phyloP scores from a whole-genome alignment of 331 rosid genomes.

The Quercus phellos region DNA sequence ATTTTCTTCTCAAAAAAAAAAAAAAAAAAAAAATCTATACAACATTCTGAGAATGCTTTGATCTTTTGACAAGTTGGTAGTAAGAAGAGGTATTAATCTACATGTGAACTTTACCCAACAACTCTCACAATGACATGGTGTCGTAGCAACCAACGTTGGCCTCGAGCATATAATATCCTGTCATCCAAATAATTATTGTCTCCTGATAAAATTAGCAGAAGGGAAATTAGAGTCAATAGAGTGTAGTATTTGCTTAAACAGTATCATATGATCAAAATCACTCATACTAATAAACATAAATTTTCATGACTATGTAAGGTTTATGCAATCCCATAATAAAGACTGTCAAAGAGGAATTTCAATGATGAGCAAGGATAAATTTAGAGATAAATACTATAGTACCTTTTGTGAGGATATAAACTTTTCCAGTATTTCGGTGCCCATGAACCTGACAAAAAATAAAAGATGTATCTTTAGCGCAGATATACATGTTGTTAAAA shows the following conservation, averaged over 20 bases:
- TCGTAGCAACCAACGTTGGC: conserved; percentile 47
- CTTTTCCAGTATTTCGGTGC: conserved; percentile 41
- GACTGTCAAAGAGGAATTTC: neutral
- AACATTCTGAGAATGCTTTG: neutral
- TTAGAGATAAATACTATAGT: neutral
- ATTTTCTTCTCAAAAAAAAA: neutral
- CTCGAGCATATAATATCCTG: conserved; percentile 36
- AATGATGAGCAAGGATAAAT: neutral
- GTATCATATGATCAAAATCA: neutral
- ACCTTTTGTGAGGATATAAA: conserved; percentile 72
- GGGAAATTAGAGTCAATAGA: neutral
- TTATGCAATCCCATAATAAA: neutral
- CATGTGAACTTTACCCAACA: conserved; percentile 31
- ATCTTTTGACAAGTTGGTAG: neutral
- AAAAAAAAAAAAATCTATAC: neutral
- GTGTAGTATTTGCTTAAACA: neutral
- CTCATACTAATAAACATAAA: neutral
- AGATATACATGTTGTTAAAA: neutral
- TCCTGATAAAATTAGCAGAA: conserved; percentile 34
- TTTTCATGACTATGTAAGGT: neutral
- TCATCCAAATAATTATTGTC: conserved; percentile 43
- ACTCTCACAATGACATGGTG: conserved; percentile 60
- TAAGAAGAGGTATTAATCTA: neutral
- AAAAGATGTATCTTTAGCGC: neutral
- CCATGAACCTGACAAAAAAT: conserved; percentile 53